A percentile compares a stretch with the other conserved stretches of the same genome.
Conservation (phyloP, 2,329 filamentous ascomycete species). For the Nakataea oryzae region DNA sequence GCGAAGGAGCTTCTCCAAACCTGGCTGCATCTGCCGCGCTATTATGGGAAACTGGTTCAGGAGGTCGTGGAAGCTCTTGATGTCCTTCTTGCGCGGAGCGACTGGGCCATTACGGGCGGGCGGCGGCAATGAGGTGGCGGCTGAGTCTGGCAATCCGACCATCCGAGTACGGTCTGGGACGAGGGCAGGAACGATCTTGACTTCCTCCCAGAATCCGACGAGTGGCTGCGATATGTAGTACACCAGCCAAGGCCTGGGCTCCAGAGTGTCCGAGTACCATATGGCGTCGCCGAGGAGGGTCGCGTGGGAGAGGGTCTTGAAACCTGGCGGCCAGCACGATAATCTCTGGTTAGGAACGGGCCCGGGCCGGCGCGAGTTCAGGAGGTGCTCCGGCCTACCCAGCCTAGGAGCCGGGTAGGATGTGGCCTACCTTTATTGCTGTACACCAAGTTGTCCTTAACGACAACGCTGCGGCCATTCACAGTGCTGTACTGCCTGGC, state of each 20-base stretch:
- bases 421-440: slow-evolving; percentile 75
- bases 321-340: slow-evolving; percentile 45
- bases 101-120: slow-evolving; percentile 25
- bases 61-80: slow-evolving; percentile 82
- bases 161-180: slow-evolving; percentile 26
- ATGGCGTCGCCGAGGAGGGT: slow-evolving; percentile 75
- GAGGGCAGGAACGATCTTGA: slow-evolving; percentile 58
- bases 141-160: slow-evolving; percentile 11
- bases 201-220: slow-evolving; percentile 71
- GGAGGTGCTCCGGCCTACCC: neutral
- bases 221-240: slow-evolving; percentile 92
- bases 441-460: slow-evolving; percentile 88
- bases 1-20: slow-evolving; percentile 77
- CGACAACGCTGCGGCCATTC: slow-evolving; percentile 85
- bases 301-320: slow-evolving; percentile 83
- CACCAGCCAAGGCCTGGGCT: slow-evolving; percentile 87
- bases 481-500: slow-evolving; percentile 88
- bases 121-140: slow-evolving; percentile 5
- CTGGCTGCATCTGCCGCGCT: slow-evolving; percentile 88
- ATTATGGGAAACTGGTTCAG: slow-evolving; percentile 92
- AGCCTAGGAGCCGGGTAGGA: neutral
- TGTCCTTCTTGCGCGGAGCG: slow-evolving; percentile 70
- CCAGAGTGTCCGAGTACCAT: slow-evolving; percentile 82
- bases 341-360: neutral
- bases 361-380: neutral